These are phyloP conservation scores for Camillea tinctor DNA, from an alignment of 2,329 filamentous ascomycete species.

Conservation along the genomic window DNA sequence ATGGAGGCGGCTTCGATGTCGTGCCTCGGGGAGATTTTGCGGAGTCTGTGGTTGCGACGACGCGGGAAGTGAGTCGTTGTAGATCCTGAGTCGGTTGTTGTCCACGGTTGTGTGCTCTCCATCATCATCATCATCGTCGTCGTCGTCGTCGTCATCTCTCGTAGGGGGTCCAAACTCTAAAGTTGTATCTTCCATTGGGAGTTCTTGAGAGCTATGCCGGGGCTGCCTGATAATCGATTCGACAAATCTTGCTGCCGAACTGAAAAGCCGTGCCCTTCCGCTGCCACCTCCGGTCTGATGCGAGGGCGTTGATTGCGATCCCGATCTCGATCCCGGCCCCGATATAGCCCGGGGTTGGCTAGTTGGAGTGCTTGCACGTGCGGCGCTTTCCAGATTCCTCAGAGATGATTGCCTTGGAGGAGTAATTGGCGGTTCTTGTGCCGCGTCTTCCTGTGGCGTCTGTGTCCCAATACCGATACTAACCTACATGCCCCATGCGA, in stretches of 20 bases:
- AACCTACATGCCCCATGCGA: conserved; percentile 8
- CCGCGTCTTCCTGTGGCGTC: conserved; percentile 4
- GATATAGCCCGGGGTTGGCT: conserved; percentile 1
- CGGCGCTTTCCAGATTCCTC: conserved; percentile 11
- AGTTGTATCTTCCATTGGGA: conserved; percentile 8
- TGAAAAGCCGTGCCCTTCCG: conserved; percentile 22
- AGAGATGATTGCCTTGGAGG: conserved; percentile 26
- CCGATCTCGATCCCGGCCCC: neutral
- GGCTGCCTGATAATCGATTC: conserved; percentile 25
- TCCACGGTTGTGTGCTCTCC: conserved; percentile 11
- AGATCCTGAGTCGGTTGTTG: conserved; percentile 38
- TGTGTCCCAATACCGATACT: conserved; percentile 7
- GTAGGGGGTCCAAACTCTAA: conserved; percentile 11
- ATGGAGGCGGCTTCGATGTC: conserved; percentile 43
- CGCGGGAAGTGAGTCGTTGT: conserved; percentile 46
- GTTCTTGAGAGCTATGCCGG: conserved; percentile 17
- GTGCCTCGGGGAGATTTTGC: conserved; percentile 47
- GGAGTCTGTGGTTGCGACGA: conserved; percentile 50
- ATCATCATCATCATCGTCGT: too few species aligned
- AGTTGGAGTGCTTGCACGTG: conserved; percentile 13
- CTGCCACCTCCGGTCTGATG: conserved; percentile 19
- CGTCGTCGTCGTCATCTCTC: conserved; percentile 12
- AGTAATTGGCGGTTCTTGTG: conserved; percentile 21
- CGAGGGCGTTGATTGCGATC: neutral
- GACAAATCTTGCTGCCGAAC: conserved; percentile 28